Evolutionary conservation across 495 filamentous ascomycete genomes (phyloP), one percentile per base, ranked within the genome.

Genomic region (Daldinia concentrica): DNA sequence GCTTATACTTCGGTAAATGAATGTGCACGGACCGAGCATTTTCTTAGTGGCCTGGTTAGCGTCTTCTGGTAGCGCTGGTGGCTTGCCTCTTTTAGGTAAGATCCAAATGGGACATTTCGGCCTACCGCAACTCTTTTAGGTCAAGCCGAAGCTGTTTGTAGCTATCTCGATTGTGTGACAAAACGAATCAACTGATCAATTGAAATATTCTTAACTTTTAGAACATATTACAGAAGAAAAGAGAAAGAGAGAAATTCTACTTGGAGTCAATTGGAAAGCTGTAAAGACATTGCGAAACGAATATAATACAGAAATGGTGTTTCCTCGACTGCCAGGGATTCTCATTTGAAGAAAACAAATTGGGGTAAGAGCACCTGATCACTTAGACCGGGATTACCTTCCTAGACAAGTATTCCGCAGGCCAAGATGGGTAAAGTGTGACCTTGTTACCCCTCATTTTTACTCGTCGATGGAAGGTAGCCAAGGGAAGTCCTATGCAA

Each of bases 361-460:
- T 73, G 71, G 71, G 61, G 71, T 61, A 66, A 37, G 62, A 30
- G 62, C 71, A 73, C 66, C 71, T 73, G 71, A 73, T 34, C 71
- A 62, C 24, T 41, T 56, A 0, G 57, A 66, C 71, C 66, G 66
- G 71, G 71, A 69, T 69, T 27, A 69, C 71, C 71, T 73, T 69
- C 71, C 71, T 55, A 45, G 30, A 56, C 30, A 4, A 65, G 71
- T 73, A 73, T 73, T 64, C 71, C 71, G 71, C 45, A 32, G 12
- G 62, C 71, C 61, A 66, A 59, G 62, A 66, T 63, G 43, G 66
- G 71, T 56, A 73, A 69, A 59, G 71, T 59, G 66, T 66, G 36
- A 69, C 62, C 36, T 66, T n/a, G 62, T 69, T 69, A 73, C 71
- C 71, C 71, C 71, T 73, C 71, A 66, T 73, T 73, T 68, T 19